Conservation (phyloP, 2,329 filamentous ascomycete genomes). For the Paraphaeosphaeria minitans region DNA sequence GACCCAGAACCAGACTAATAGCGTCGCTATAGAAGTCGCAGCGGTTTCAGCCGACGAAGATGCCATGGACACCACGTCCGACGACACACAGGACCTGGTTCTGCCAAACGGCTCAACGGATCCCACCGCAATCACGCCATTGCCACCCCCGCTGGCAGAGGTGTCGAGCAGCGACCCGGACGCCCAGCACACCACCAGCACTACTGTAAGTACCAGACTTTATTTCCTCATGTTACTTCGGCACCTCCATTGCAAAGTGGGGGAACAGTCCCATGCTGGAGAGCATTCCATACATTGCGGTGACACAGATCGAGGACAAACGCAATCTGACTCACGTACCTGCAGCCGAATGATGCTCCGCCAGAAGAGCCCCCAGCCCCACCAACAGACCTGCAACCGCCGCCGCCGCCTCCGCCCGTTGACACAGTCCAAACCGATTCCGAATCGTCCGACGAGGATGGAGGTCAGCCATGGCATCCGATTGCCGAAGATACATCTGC, state of each 20-base stretch:
- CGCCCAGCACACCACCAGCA: not conserved
- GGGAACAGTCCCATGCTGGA: not conserved
- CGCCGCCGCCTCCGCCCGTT: constrained; percentile 39
- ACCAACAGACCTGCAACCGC: constrained; percentile 33
- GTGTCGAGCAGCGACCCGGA: constrained; percentile 16
- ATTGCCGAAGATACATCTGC: constrained; percentile 61
- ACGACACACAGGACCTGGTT: constrained; percentile 31
- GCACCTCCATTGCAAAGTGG: not conserved
- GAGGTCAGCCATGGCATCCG: constrained; percentile 54
- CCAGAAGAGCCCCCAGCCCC: constrained; percentile 28
- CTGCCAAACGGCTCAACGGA: constrained; percentile 30
- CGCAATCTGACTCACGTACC: constrained; percentile 20
- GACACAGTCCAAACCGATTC: constrained; percentile 37
- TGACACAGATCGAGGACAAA: not conserved
- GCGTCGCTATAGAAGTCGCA: constrained; percentile 36
- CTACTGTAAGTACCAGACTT: not conserved
- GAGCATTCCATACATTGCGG: not conserved
- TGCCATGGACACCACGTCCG: constrained; percentile 48
- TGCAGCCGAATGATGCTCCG: constrained; percentile 20
- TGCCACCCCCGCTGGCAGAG: constrained; percentile 21
- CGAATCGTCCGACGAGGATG: constrained; percentile 47
- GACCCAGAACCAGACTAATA: constrained; percentile 16
- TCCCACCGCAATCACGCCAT: constrained; percentile 19
- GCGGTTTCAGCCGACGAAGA: constrained; percentile 38
- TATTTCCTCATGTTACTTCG: not conserved